Conservation (phyloP, 371 early-diverging fungal species). For the Mucor circinelloides region DNA sequence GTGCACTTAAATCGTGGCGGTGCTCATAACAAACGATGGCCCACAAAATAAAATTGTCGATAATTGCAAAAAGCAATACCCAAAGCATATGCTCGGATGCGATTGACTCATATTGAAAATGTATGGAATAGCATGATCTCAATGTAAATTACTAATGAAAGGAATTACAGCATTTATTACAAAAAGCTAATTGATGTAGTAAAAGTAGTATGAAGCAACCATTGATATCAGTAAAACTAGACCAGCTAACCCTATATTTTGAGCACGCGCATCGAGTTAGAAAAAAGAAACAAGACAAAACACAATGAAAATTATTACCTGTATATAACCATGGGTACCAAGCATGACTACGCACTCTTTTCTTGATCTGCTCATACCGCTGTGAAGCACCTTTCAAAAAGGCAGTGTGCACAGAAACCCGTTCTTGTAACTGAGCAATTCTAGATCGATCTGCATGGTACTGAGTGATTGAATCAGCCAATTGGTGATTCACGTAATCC, state of each 20-base stretch:
- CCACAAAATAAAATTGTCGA: no score
- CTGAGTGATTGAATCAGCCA: neutral
- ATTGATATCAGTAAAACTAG: neutral
- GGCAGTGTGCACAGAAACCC: neutral
- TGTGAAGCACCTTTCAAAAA: slow-evolving; percentile 9
- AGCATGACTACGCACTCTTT: neutral
- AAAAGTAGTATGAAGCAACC: neutral
- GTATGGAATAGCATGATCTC: no score
- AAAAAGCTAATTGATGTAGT: neutral
- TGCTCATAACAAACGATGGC: no score
- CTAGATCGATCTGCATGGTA: neutral
- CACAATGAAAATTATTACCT: neutral
- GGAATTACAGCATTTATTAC: neutral
- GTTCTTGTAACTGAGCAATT: neutral
- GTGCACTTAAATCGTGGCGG: no score
- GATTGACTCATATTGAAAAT: no score
- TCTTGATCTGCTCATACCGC: slow-evolving; percentile 4
- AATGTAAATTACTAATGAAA: no score
- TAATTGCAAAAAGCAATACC: no score
- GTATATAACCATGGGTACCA: slow-evolving; percentile 11
- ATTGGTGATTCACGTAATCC: slow-evolving; percentile 1
- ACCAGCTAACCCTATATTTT: neutral
- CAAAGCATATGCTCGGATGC: no score
- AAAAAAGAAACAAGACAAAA: neutral
- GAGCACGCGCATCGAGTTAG: neutral